phyloP scores from a whole-genome alignment of 2,329 filamentous ascomycete genomes.

The Scedosporium minutisporum region DNA sequence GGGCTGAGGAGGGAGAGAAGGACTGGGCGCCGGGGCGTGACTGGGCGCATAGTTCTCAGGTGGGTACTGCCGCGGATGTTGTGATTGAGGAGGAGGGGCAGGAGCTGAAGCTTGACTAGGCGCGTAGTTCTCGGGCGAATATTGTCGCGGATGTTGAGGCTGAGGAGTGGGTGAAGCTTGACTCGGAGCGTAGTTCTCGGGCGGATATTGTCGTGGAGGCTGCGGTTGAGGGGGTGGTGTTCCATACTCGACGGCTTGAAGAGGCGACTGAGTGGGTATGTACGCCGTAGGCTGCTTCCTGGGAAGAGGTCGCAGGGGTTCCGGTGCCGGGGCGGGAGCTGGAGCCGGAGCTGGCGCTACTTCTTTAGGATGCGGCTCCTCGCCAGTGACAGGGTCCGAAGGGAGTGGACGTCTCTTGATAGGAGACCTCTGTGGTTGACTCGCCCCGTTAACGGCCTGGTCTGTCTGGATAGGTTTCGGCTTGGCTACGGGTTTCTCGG shows the following conservation, averaged over 20 bases:
- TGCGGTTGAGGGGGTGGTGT: slow-evolving; percentile 16
- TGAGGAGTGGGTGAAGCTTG: background rate
- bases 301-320: slow-evolving; percentile 37
- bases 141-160: background rate
- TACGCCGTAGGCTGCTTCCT: slow-evolving; percentile 29
- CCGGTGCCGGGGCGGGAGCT: slow-evolving; percentile 23
- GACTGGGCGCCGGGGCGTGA: slow-evolving; percentile 17
- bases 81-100: background rate
- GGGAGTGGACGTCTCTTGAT: slow-evolving; percentile 81
- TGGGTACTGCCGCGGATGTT: background rate
- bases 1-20: background rate
- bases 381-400: slow-evolving; percentile 59
- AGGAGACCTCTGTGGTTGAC: slow-evolving; percentile 41
- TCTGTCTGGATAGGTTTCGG: slow-evolving; percentile 32
- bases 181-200: background rate
- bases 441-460: slow-evolving; percentile 21
- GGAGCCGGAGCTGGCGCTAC: slow-evolving; percentile 12
- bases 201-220: background rate
- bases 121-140: background rate
- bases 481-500: slow-evolving; percentile 57
- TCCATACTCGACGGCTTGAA: slow-evolving; percentile 41
- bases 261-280: slow-evolving; percentile 41
- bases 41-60: slow-evolving; percentile 16
- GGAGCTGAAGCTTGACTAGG: no score
- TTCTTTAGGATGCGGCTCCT: slow-evolving; percentile 14